Conservation (phyloP, 78 protist genomes). For the Corallochytrium limacisporum region DNA sequence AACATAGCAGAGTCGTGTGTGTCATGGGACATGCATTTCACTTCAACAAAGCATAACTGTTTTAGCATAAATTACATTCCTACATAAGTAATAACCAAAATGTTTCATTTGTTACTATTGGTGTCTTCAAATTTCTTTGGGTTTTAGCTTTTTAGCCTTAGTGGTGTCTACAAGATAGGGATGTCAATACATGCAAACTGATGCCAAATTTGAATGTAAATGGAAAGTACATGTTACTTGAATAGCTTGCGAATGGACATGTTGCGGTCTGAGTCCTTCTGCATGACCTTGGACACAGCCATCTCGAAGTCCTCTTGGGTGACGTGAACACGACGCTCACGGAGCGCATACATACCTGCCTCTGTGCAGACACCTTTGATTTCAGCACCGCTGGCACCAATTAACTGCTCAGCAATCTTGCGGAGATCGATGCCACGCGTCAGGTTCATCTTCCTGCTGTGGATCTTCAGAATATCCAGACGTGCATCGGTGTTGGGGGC, state of each 20-base stretch:
- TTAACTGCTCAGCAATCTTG: conserved; percentile 68
- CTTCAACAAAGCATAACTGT: too few species aligned
- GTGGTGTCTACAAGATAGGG: too few species aligned
- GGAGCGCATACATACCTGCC: conserved; percentile 98
- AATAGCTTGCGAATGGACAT: conserved; percentile 77
- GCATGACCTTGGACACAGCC: conserved; percentile 93
- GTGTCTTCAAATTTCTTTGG: too few species aligned
- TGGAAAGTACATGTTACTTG: conserved; percentile 45
- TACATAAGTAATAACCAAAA: too few species aligned
- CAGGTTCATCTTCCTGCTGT: conserved; percentile 96
- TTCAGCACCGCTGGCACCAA: conserved; percentile 97
- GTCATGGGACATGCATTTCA: too few species aligned
- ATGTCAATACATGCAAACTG: too few species aligned
- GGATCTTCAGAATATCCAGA: conserved; percentile 94
- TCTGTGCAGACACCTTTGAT: conserved; percentile 95
- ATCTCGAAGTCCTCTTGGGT: conserved; percentile 98
- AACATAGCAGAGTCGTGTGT: too few species aligned
- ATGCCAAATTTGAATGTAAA: not conserved
- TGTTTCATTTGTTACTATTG: too few species aligned
- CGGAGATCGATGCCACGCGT: conserved; percentile 88
- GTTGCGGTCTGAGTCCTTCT: conserved; percentile 87
- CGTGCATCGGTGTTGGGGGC: conserved; percentile 76
- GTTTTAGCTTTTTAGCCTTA: too few species aligned
- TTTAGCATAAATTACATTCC: too few species aligned
- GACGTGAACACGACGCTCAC: conserved; percentile 97